Percentiles rank a stretch among this genome's conserved stretches.
Conservation (phyloP, 2,329 filamentous ascomycete genomes). For the Penicillium sclerotigenum region DNA sequence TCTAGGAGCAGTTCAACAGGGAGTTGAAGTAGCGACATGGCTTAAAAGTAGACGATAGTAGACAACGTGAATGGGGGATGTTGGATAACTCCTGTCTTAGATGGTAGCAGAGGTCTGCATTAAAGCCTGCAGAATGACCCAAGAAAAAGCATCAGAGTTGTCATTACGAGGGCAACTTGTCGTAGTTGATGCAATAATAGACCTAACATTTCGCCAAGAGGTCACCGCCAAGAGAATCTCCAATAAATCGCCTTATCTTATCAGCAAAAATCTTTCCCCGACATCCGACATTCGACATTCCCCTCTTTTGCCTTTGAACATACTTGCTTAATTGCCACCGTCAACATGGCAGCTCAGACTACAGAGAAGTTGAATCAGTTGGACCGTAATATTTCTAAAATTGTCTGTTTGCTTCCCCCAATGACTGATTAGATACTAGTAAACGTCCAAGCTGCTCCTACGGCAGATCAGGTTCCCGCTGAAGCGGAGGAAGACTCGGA, state of each 20-base stretch:
- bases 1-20: neutral
- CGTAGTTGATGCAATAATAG: neutral
- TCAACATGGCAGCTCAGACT: conserved; percentile 44
- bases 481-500: conserved; percentile 56
- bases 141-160: neutral
- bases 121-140: neutral
- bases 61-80: neutral
- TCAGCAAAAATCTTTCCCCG: conserved; percentile 28
- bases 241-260: conserved; percentile 19
- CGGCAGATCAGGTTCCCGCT: conserved; percentile 37
- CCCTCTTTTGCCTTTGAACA: conserved; percentile 18
- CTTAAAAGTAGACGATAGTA: neutral
- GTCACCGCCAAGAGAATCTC: neutral
- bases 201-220: neutral
- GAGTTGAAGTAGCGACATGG: neutral
- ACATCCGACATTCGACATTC: conserved; percentile 18
- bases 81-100: neutral
- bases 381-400: conserved; percentile 32
- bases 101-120: neutral
- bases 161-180: neutral
- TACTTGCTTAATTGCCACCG: conserved; percentile 16
- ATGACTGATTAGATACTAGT: conserved; percentile 33
- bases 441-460: conserved; percentile 36
- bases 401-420: neutral
- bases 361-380: conserved; percentile 42